Evolutionary conservation across 2,329 filamentous ascomycete species (phyloP).

Genomic region (Ilyonectria destructans): DNA sequence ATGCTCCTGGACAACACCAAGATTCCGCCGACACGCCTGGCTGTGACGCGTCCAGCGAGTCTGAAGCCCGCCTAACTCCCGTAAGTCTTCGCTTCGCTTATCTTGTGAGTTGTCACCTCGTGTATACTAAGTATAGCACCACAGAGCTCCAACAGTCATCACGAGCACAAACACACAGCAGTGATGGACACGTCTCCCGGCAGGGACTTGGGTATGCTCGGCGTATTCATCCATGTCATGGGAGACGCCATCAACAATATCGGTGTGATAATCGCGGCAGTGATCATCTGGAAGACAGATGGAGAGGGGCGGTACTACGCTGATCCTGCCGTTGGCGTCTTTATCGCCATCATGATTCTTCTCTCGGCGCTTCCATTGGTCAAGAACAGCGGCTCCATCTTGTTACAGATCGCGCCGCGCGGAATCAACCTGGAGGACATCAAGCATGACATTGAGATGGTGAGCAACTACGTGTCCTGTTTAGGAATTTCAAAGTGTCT

Average conservation of each 20-base stretch:
- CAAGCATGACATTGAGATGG: slow-evolving; percentile 78
- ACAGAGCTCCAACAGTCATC: slow-evolving; percentile 54
- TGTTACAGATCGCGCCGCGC: slow-evolving; percentile 77
- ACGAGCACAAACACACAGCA: slow-evolving; percentile 65
- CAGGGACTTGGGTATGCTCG: slow-evolving; percentile 80
- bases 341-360: slow-evolving; percentile 82
- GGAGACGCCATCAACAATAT: slow-evolving; percentile 85
- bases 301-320: slow-evolving; percentile 77
- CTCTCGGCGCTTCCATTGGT: slow-evolving; percentile 75
- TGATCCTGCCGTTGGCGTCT: slow-evolving; percentile 79
- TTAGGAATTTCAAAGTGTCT: not conserved
- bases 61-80: slow-evolving; percentile 33
- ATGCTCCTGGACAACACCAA: slow-evolving; percentile 22
- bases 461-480: slow-evolving; percentile 45
- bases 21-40: slow-evolving; percentile 28
- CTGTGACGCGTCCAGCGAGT: slow-evolving; percentile 28
- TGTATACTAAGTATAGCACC: slow-evolving; percentile 31
- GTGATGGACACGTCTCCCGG: slow-evolving; percentile 52
- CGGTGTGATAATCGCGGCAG: slow-evolving; percentile 79
- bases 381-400: slow-evolving; percentile 74
- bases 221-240: slow-evolving; percentile 79
- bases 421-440: slow-evolving; percentile 75
- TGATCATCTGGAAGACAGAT: slow-evolving; percentile 78
- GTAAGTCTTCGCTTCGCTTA: slow-evolving; percentile 36
- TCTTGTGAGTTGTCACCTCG: slow-evolving; percentile 12